A percentile compares a stretch with the other conserved stretches of the same genome.
These are phyloP conservation scores for Lyophyllum atratum DNA, from an alignment of 768 basidiomycete species.

Conservation along the genomic window DNA sequence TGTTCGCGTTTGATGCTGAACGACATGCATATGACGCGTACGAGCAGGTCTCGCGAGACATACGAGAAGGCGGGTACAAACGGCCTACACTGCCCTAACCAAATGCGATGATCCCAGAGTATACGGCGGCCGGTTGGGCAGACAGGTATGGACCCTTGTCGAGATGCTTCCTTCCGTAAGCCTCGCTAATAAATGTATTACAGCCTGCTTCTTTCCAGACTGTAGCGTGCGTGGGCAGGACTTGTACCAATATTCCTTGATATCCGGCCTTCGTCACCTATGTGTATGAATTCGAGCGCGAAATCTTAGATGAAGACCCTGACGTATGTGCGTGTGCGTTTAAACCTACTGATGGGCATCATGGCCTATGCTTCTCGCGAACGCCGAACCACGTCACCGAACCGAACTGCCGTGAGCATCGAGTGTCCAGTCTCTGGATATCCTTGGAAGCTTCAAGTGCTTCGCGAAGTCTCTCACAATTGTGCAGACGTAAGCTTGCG, in stretches of 20 bases:
- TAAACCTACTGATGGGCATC: neutral
- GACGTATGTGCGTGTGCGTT: slow-evolving; percentile 1
- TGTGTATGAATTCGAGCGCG: neutral
- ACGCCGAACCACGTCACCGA: slow-evolving; percentile 5
- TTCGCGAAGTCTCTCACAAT: neutral
- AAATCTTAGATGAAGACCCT: slow-evolving; percentile 8
- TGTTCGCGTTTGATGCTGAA: slow-evolving; percentile 9
- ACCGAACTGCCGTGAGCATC: slow-evolving; percentile 3
- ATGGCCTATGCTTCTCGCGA: neutral
- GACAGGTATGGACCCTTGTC: neutral
- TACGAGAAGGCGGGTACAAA: slow-evolving; percentile 1
- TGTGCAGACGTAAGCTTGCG: neutral
- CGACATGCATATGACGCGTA: slow-evolving; percentile 4
- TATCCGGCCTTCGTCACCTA: neutral
- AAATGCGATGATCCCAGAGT: neutral
- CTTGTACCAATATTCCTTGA: slow-evolving; percentile 10
- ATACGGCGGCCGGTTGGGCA: neutral
- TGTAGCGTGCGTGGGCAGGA: neutral
- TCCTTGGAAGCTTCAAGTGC: neutral
- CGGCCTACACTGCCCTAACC: slow-evolving; percentile 1
- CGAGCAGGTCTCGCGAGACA: neutral
- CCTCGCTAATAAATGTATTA: neutral
- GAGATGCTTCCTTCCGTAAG: slow-evolving; percentile 3
- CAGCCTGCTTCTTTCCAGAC: neutral
- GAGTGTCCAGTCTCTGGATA: neutral